Base-by-base conservation (phyloP, 2,329 filamentous ascomycete species). In the Colletotrichum sp. region DNA sequence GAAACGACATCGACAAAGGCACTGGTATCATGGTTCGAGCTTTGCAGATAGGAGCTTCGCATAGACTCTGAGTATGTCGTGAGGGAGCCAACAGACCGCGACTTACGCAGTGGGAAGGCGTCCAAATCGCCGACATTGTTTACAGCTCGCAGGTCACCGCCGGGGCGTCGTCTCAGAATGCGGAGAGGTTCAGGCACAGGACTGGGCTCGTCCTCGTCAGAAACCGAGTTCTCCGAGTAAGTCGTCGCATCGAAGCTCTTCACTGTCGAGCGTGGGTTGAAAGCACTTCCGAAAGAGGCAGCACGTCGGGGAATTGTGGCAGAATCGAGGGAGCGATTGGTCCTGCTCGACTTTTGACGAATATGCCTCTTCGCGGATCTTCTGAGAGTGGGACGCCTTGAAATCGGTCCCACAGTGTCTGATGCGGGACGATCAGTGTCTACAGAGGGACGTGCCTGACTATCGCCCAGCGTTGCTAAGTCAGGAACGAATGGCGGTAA, bases 71-170 rank as follows among this genome's bases (percentile, higher is more conserved):
- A 89, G 78, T 90, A 93, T 0, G 89, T 89, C 3, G 90, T 90
- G 59, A 93, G 80, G 1, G 92, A 93, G 2, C 89, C 91, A 4
- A 90, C 88, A 15, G 92, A 93, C 52, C 86, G 88, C 18, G 91
- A 91, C 80, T 88, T 88, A 69, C 89, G 87, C 55, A 92, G 80
- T 3, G 85, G 84, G 16, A 85, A 80, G 10, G 84, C 81, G 62
- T 93, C 90, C 5, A 93, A 82, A 36, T 95, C 93, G 55, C 90
- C 90, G 34, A 93, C 90, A 75, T 93, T 93, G 22, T 89, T 90
- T 48, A 91, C 93, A 18, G 92, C 93, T 77, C 93, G 90, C 64
- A 97, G 85, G 82, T 96, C 92, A 39, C 95, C 94, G 64, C 95
- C 95, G 8, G 94, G 95, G 16, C 93, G 90, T 81, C 95, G 89